These are phyloP conservation scores for Mycena kentingensis DNA, from an alignment of 768 basidiomycete genomes.

Conservation along the genomic window DNA sequence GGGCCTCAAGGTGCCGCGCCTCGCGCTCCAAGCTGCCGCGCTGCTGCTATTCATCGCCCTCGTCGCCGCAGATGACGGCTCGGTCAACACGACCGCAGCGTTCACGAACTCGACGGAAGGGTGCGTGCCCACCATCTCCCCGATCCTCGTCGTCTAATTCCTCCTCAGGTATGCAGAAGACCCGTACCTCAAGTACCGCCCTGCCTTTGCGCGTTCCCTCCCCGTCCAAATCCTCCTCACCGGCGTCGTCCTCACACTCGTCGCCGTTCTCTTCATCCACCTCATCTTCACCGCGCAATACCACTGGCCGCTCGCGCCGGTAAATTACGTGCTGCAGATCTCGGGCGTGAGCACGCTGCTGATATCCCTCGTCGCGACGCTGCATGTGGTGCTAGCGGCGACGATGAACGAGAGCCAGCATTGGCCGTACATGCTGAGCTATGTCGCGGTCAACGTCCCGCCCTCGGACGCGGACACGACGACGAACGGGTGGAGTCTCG, in stretches of 20 bases:
- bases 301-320: slow-evolving; percentile 90
- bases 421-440: slow-evolving; percentile 97
- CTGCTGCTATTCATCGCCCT: slow-evolving; percentile 6
- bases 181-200: slow-evolving; percentile 79
- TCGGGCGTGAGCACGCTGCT: slow-evolving; percentile 81
- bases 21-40: slow-evolving; percentile 6
- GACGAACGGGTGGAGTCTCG: slow-evolving; percentile 55
- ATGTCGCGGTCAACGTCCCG: slow-evolving; percentile 81
- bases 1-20: slow-evolving; percentile 16
- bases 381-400: slow-evolving; percentile 70
- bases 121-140: background rate
- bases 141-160: background rate
- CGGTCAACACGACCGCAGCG: background rate
- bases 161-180: slow-evolving; percentile 43
- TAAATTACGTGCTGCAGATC: slow-evolving; percentile 90
- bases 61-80: slow-evolving; percentile 3
- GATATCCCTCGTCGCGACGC: slow-evolving; percentile 72
- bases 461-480: slow-evolving; percentile 41
- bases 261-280: slow-evolving; percentile 84
- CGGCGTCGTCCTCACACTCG: slow-evolving; percentile 83
- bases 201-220: slow-evolving; percentile 82
- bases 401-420: slow-evolving; percentile 61
- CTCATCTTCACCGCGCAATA: slow-evolving; percentile 95
- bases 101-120: background rate
- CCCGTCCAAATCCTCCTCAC: slow-evolving; percentile 88